Percentiles rank a stretch among this genome's conserved stretches.
phyloP scores from a whole-genome alignment of 441 rosid genomes.

The Gossypium laxum region DNA sequence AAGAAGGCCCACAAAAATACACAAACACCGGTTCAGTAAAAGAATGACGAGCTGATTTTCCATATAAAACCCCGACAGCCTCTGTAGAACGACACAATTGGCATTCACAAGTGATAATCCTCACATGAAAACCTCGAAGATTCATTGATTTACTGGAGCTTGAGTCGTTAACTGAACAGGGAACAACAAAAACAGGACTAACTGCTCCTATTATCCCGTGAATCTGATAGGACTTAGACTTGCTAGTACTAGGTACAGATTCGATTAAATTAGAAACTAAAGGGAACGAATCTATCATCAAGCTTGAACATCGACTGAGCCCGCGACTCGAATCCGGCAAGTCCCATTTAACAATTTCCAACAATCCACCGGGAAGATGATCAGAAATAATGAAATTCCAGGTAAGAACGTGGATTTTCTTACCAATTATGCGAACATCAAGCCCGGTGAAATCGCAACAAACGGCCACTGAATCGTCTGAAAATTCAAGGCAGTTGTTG shows the following conservation, averaged over 20 bases:
- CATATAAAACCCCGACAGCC: constrained; percentile 7
- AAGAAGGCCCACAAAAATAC: constrained; percentile 54
- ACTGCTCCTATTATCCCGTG: constrained; percentile 53
- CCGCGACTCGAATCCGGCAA: constrained; percentile 20
- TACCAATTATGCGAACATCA: constrained; percentile 30
- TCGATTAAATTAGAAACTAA: constrained; percentile 24
- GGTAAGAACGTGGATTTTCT: constrained; percentile 38
- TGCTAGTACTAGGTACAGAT: constrained; percentile 25
- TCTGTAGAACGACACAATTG: constrained; percentile 26
- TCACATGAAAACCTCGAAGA: constrained; percentile 52
- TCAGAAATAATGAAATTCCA: constrained; percentile 70
- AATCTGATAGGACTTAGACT: constrained; percentile 35
- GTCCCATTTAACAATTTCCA: constrained; percentile 74
- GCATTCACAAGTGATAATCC: constrained; percentile 52
- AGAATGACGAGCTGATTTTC: constrained; percentile 19
- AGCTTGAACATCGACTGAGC: constrained; percentile 22
- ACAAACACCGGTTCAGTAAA: constrained; percentile 38
- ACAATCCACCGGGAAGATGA: constrained; percentile 41
- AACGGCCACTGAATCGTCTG: constrained; percentile 38
- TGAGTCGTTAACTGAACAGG: constrained; percentile 33
- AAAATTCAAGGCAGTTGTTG: constrained; percentile 55
- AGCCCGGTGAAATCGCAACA: constrained; percentile 71
- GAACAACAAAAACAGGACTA: constrained; percentile 60
- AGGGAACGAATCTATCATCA: constrained; percentile 32
- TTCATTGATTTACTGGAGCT: constrained; percentile 22